Percentiles rank a stretch among this genome's conserved stretches.
phyloP scores from a whole-genome alignment of 1,284 basidiomycete genomes.

The Pisolithus thermaeus region DNA sequence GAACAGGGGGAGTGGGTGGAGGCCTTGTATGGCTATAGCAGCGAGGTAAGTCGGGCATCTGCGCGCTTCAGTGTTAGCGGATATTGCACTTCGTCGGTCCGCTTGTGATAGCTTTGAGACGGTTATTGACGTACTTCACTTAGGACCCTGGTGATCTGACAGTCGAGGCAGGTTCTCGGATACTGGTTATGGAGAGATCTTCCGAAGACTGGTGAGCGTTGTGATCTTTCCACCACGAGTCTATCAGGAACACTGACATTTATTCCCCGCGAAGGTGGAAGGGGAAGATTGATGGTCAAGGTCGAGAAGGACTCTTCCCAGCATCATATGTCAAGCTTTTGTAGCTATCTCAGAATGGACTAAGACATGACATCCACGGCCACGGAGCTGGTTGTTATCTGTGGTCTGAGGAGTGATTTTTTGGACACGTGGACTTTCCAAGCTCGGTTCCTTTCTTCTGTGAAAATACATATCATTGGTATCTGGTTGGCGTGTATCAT shows the following conservation, averaged over 20 bases:
- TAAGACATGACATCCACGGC: too few species aligned
- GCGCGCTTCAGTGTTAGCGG: neutral
- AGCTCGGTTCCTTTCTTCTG: too few species aligned
- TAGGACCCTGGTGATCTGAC: constrained; percentile 65
- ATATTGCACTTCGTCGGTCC: neutral
- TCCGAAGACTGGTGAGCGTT: constrained; percentile 67
- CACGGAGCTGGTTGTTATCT: too few species aligned
- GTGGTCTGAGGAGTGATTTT: too few species aligned
- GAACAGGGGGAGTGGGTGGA: constrained; percentile 68
- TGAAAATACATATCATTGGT: too few species aligned
- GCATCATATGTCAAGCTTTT: constrained; percentile 68
- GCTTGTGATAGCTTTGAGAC: neutral
- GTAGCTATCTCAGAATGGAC: constrained; percentile 21
- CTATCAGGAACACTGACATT: constrained; percentile 1
- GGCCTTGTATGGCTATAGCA: constrained; percentile 68
- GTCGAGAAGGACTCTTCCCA: constrained; percentile 61
- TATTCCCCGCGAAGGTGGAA: constrained; percentile 55
- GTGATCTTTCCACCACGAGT: neutral
- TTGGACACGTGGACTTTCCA: too few species aligned
- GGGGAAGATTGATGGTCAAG: constrained; percentile 59
- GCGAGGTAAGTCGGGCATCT: constrained; percentile 41
- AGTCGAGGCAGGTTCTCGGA: constrained; percentile 47
- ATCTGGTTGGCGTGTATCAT: too few species aligned
- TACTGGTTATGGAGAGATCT: constrained; percentile 56
- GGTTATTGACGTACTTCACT: neutral